phyloP scores from a whole-genome alignment of 257 asterid genomes.

The Plectranthus barbatus region DNA sequence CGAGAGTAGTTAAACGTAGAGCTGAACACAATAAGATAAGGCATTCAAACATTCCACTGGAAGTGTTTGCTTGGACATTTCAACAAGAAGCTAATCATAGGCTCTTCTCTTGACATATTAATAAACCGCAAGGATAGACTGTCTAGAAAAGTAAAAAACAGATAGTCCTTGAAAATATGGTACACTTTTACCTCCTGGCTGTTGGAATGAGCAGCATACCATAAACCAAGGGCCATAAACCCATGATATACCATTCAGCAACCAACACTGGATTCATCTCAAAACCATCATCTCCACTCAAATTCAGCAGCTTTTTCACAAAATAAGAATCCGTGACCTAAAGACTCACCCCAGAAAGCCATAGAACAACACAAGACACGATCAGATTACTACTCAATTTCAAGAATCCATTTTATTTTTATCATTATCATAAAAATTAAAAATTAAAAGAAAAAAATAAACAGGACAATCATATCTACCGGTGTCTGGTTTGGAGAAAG shows the following conservation, averaged over 20 bases:
- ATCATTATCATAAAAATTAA: not conserved
- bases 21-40: not conserved
- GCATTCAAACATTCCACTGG: not conserved
- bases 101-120: not conserved
- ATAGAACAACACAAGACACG: not conserved
- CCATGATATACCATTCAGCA: slow-evolving; percentile 84
- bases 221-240: slow-evolving; percentile 77
- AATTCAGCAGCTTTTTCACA: slow-evolving; percentile 61
- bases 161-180: not conserved
- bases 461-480: slow-evolving; percentile 30
- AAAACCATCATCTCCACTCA: slow-evolving; percentile 91
- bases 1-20: not conserved
- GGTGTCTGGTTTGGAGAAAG: slow-evolving; percentile 90
- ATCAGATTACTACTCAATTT: not conserved
- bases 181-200: slow-evolving; percentile 63
- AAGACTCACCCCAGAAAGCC: not conserved
- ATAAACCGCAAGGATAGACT: not conserved
- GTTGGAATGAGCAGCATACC: slow-evolving; percentile 84
- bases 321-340: slow-evolving; percentile 71
- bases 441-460: not conserved
- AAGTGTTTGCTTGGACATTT: not conserved
- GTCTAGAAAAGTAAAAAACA: not conserved
- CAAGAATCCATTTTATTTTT: not conserved
- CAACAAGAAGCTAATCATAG: not conserved
- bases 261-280: slow-evolving; percentile 71